These are phyloP conservation scores for Daldinia caldariorum DNA, from an alignment of 495 filamentous ascomycete genomes.

Conservation along the genomic window DNA sequence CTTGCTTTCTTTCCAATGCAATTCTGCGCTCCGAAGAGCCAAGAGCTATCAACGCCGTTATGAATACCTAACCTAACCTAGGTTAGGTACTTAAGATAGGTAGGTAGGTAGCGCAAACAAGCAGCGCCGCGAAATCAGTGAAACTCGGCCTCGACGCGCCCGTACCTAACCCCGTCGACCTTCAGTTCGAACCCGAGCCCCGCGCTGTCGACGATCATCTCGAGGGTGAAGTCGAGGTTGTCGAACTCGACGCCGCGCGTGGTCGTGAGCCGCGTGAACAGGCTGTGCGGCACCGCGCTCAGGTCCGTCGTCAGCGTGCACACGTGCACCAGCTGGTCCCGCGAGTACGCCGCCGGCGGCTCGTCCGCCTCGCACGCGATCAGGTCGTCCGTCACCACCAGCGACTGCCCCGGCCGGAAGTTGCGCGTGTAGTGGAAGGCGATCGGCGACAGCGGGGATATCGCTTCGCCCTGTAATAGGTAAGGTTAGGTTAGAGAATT, in stretches of 20 bases:
- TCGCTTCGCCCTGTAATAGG: slow-evolving; percentile 65
- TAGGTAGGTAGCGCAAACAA: too few relatives aligned
- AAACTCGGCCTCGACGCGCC: slow-evolving; percentile 75
- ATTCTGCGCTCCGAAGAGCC: too few relatives aligned
- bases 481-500: too few relatives aligned
- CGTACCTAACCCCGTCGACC: slow-evolving; percentile 77
- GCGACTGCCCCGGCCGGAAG: slow-evolving; percentile 72
- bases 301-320: slow-evolving; percentile 82
- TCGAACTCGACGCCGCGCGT: slow-evolving; percentile 79
- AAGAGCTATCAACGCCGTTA: too few relatives aligned
- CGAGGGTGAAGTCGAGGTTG: slow-evolving; percentile 77
- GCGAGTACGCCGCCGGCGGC: slow-evolving; percentile 66
- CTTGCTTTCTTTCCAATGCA: background rate
- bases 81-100: too few relatives aligned
- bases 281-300: slow-evolving; percentile 69
- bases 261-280: slow-evolving; percentile 74
- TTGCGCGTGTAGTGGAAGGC: slow-evolving; percentile 83
- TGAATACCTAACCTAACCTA: too few relatives aligned
- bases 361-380: slow-evolving; percentile 73
- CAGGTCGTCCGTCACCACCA: slow-evolving; percentile 76
- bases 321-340: slow-evolving; percentile 66
- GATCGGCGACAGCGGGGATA: slow-evolving; percentile 72
- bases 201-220: slow-evolving; percentile 78
- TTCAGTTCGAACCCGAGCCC: slow-evolving; percentile 76
- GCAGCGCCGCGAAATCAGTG: too few relatives aligned